These are phyloP conservation scores for Trichoderma asperelloides DNA, from an alignment of 495 filamentous ascomycete genomes.

Conservation along the genomic window DNA sequence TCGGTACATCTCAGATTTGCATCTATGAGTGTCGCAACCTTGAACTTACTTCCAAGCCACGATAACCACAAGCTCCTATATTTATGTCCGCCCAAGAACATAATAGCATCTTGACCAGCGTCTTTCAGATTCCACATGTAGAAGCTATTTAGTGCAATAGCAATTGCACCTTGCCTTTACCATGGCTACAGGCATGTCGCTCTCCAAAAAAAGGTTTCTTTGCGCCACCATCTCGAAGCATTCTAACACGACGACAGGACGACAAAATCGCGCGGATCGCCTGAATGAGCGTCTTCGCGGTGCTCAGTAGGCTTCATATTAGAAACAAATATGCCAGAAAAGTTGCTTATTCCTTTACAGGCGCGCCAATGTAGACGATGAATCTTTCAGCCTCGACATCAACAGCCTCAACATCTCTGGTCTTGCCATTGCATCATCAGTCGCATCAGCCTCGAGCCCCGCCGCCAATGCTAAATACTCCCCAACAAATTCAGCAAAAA, in stretches of 20 bases:
- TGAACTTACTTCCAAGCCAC: neutral
- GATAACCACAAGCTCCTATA: neutral
- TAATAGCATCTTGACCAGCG: neutral
- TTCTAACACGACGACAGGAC: slow-evolving; percentile 17
- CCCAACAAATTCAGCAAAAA: neutral
- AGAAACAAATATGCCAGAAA: neutral
- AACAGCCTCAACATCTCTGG: slow-evolving; percentile 17
- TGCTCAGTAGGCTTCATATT: slow-evolving; percentile 27
- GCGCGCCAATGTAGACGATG: slow-evolving; percentile 37
- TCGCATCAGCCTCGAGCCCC: neutral
- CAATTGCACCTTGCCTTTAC: slow-evolving; percentile 1
- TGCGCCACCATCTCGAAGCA: neutral
- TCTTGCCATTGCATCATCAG: slow-evolving; percentile 5
- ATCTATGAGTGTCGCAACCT: neutral
- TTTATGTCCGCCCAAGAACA: neutral
- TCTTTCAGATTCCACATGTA: neutral
- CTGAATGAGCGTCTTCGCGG: slow-evolving; percentile 44
- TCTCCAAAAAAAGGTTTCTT: neutral
- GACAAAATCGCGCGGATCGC: slow-evolving; percentile 36
- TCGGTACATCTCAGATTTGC: neutral
- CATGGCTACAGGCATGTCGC: slow-evolving; percentile 7
- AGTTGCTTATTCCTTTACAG: slow-evolving; percentile 14
- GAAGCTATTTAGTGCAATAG: neutral
- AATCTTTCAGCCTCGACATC: slow-evolving; percentile 35
- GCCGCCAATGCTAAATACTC: neutral